Base-by-base conservation (phyloP, 1,284 basidiomycete genomes). In the Mycena citricolor region DNA sequence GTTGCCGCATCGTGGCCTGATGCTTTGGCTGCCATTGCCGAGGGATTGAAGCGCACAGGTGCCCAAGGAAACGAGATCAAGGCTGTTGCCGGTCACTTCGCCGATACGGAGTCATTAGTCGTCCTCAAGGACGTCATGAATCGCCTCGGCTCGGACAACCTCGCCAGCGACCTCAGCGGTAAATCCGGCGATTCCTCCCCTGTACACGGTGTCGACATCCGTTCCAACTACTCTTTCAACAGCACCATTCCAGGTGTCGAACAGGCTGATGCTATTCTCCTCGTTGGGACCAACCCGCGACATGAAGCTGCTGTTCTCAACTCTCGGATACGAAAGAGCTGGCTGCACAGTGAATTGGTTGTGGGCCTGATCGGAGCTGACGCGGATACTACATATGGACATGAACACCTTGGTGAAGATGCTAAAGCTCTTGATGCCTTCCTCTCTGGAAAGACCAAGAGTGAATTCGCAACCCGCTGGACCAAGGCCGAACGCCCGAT, bases 241-340 rank as follows among this genome's bases (percentile, higher is more conserved):
- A 77, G 86, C n/a, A 91, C 87, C 28, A 94, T 99, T 53, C 83
- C 91, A 30, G 90, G 90, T 33, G 78, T 95, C 32, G 95, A 97
- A 61, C 78, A 88, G 49, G 94, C 95, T 22, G 97, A 99, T 61
- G 90, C 74, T 25, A 90, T 99, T 54, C 81, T 99, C 14, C 82
- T 99, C 26, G 83, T 99, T 58, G 95, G 95, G 54, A 97, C 94
- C 43, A 98, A 99, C 71, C 95, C 95, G 11, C 81, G 97, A 35
- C 94, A 98, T 65, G 97, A 99, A 70, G 97, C 94, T 7, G 90
- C 97, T 24, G 94, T 98, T 47, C 76, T 99, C 61, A 99, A 99
- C 77, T 94, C 94, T 10, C 89, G 95, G 55, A 91, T 99, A 61
- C 83, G 95, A 61, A 95, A 94, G 76, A 87, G 83, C 55, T 99